A percentile compares a stretch with the other conserved stretches of the same genome.
These are phyloP conservation scores for Chaetomium globosum DNA, from an alignment of 2,329 filamentous ascomycete genomes.

Conservation along the genomic window DNA sequence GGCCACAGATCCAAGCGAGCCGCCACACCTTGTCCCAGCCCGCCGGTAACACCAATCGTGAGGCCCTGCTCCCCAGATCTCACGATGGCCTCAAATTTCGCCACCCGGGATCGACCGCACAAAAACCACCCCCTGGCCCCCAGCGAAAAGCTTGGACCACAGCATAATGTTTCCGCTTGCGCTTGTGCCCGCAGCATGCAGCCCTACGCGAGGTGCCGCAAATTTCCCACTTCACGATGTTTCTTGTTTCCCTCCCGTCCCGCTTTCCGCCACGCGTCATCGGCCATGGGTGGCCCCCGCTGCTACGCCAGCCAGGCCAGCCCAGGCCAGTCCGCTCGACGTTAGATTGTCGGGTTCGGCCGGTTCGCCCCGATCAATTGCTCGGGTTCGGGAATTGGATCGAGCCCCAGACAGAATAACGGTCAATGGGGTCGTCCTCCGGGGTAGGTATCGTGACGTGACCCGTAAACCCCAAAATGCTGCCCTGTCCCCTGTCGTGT, in stretches of 20 bases:
- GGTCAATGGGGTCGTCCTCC: not conserved
- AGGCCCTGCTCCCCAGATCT: constrained; percentile 31
- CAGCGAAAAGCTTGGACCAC: constrained; percentile 31
- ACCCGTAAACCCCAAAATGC: not conserved
- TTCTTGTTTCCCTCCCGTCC: constrained; percentile 8
- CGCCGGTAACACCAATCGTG: constrained; percentile 23
- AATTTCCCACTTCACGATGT: constrained; percentile 19
- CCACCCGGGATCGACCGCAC: constrained; percentile 21
- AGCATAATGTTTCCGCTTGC: not conserved
- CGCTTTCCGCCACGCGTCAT: constrained; percentile 4
- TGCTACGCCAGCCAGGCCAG: not conserved
- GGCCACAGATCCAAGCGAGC: constrained; percentile 17
- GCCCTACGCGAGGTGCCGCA: constrained; percentile 10
- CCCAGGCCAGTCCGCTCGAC: not conserved
- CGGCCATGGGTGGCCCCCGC: constrained; percentile 1
- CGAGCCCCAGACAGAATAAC: not conserved
- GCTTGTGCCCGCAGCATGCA: constrained; percentile 17
- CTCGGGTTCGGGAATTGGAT: not conserved
- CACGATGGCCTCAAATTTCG: constrained; percentile 36
- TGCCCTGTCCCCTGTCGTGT: not conserved
- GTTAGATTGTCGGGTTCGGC: constrained; percentile 8
- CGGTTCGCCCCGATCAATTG: not conserved
- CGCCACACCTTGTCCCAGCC: constrained; percentile 22
- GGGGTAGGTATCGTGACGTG: not conserved
- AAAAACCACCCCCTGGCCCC: constrained; percentile 5